phyloP scores from a whole-genome alignment of 306 rosid genomes.

The Malus orientalis region DNA sequence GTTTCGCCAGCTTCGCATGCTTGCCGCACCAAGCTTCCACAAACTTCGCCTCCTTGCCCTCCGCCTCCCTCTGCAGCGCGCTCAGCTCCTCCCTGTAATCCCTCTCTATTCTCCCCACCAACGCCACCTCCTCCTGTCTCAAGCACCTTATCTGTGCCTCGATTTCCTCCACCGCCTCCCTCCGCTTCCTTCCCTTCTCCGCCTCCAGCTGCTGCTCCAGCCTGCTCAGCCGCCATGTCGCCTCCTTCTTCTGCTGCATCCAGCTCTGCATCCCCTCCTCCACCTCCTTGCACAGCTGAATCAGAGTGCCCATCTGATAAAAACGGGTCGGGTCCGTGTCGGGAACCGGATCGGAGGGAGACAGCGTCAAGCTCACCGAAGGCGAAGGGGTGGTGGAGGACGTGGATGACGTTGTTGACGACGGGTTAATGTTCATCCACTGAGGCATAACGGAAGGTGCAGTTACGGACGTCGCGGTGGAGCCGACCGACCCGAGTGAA shows the following conservation, averaged over 20 bases:
- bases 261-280: neutral
- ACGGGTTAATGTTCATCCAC: too few relatives aligned
- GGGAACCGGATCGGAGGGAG: neutral
- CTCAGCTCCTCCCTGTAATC: neutral
- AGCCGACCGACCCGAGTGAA: too few relatives aligned
- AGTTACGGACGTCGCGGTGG: too few relatives aligned
- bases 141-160: neutral
- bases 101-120: too few relatives aligned
- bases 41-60: neutral
- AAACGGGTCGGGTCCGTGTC: too few relatives aligned
- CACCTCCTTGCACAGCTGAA: neutral
- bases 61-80: neutral
- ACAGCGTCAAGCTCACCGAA: neutral
- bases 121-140: too few relatives aligned
- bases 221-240: neutral
- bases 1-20: too few relatives aligned
- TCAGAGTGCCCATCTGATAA: neutral
- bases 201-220: neutral
- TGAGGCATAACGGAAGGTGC: too few relatives aligned
- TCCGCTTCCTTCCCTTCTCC: neutral
- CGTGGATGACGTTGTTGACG: too few relatives aligned
- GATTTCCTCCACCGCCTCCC: neutral
- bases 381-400: too few relatives aligned
- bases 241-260: neutral
- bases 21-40: too few relatives aligned